Conservation (phyloP, 1,139 yeast genomes). For the Pichia norvegensis region DNA sequence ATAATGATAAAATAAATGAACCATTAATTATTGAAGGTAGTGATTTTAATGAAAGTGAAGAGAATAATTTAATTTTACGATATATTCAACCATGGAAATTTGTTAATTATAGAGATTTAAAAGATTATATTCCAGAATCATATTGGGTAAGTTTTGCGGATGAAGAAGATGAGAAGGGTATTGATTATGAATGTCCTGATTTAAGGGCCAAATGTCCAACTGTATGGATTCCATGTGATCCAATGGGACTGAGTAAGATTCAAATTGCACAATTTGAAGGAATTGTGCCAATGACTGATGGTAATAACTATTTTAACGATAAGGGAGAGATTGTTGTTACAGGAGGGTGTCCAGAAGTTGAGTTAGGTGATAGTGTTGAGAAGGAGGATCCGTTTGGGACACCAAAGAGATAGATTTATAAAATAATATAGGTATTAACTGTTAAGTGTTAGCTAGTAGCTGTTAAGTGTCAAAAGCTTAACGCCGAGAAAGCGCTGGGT, state of each 20-base stretch:
- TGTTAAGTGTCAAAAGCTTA: too few species aligned
- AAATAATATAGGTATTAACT: too few species aligned
- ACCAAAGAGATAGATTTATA: too few species aligned
- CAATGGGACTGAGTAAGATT: constrained; percentile 57
- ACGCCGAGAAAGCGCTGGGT: too few species aligned
- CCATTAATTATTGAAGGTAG: constrained; percentile 29
- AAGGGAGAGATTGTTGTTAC: constrained; percentile 46
- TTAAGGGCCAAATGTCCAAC: constrained; percentile 55
- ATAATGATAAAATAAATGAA: constrained; percentile 17
- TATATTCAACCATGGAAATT: constrained; percentile 30
- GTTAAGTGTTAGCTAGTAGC: too few species aligned
- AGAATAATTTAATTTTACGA: constrained; percentile 12
- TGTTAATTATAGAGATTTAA: constrained; percentile 30
- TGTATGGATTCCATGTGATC: constrained; percentile 64
- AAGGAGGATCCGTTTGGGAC: too few species aligned
- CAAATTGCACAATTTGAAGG: constrained; percentile 53
- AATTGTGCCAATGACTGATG: constrained; percentile 51
- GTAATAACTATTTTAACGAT: constrained; percentile 46
- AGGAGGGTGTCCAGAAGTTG: constrained; percentile 30
- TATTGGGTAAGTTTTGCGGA: constrained; percentile 35
- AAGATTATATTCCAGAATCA: constrained; percentile 28
- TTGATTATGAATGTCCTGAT: constrained; percentile 63
- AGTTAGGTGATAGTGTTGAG: too few species aligned
- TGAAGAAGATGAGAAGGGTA: constrained; percentile 32
- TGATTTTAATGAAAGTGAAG: constrained; percentile 13